Evolutionary conservation across 495 filamentous ascomycete species (phyloP), one percentile per base, ranked within the genome.

Genomic region (Penicillium samsonianum): DNA sequence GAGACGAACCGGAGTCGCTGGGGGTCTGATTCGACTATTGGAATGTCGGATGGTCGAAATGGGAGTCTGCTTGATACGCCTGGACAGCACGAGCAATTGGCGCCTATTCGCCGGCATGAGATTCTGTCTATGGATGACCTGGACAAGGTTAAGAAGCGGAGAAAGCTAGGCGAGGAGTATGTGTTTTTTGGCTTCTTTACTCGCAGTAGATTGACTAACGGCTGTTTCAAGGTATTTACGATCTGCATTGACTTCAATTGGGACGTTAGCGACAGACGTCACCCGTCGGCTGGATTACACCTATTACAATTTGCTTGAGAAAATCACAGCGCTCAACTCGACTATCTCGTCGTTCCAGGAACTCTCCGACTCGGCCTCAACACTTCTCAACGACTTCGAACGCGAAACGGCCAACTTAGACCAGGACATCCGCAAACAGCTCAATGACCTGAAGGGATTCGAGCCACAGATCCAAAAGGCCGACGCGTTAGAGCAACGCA

Each of bases 291-390:
- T 97, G n/a, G 90, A 96, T 65, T 87, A 89, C 62, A 91, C 88
- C 0, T 96, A 96, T 74, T 92, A 92, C 64, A 85, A 87, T 4
- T 79, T 97, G 5, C 78, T 94, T 16, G 88, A 93, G 65, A 93
- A 89, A 57, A 78, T 93, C 30, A 80, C 83, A 42, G 71, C 83
- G 0, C 75, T 97, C 31, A 85, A 87, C 50, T 76, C 80, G 49
- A 90, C 87, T 2, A 82, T 96, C 22, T 59, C 74, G 2, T 83
- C 79, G 4, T 81, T 97, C 19, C 85, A 89, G 58, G 83, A 89
- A 48, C 81, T 97, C 4, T 84, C 87, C 1, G 76, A 74, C 8
- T 81, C 83, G 26, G 87, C 85, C 9, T 74, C 79, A 16, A 70
- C 81, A 45, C 74, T 94, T 11, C 82, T 86, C 47, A 68, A 71